Base-by-base conservation (phyloP, 1,139 yeast genomes). In the Yamadazyma sp. region DNA sequence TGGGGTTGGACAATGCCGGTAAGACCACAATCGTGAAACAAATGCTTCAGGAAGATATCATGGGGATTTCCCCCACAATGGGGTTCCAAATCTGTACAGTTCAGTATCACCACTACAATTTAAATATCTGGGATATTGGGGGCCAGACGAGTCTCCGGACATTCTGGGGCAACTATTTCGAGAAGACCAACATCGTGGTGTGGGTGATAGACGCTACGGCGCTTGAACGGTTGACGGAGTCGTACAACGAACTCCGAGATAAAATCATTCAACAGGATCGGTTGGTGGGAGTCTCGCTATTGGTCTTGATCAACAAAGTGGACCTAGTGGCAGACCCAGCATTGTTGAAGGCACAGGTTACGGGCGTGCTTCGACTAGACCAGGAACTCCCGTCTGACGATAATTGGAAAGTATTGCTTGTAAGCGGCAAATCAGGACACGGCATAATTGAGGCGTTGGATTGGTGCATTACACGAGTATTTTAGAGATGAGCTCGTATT, bases 111-210 rank as follows among this genome's bases (percentile, higher is more conserved):
- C 60, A 52, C 20, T 62, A 45, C 47, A 61, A 59, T 28, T 51
- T 68, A 34, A 79, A 80, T 42, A 56, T 81, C 28, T 83, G 90
- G 97, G 97, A 88, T 54, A 80, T 89, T 9, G 97, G 97, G 2
- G 97, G 97, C 0, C 96, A 89, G 57, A 67, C 75, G 11, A 75
- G 86, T 13, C 63, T 88, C 34, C 70, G 96, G 33, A 80, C 87
- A 15, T 88, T 88, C 57, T 88, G 97, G 97, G 80, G 86, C 42
- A 89, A 89, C 61, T 88, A 89, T 61, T 89, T 86, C 55, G 97
- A 89, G 46, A 80, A 79, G 49, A 86, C 96, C 6, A 92, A 90
- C 52, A 77, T 80, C 11, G 69, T 90, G 18, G 62, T 90, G n/a
- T 90, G 97, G 97, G 96, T 90, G n/a, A 75, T 90, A 9, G 97